Conservation (phyloP, 106 monocot species). For the Posidonia australis region DNA sequence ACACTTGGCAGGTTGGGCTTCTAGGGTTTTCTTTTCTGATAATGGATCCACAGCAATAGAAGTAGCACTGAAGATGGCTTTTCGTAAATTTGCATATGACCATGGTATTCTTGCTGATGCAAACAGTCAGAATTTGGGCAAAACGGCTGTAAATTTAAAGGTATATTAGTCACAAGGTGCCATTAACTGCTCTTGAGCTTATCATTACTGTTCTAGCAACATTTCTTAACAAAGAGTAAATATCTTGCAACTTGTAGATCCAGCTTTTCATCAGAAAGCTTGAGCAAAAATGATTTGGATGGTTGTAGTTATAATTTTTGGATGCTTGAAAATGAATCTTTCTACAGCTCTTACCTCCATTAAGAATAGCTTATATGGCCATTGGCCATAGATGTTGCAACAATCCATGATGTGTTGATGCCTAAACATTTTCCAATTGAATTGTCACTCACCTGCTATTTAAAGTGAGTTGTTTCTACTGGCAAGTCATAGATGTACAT, state of each 20-base stretch:
- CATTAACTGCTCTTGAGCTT: not conserved
- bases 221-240: not conserved
- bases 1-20: conserved; percentile 72
- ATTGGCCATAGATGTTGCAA: too few relatives aligned
- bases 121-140: conserved; percentile 6
- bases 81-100: conserved; percentile 67
- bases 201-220: not conserved
- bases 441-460: too few relatives aligned
- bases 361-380: too few relatives aligned
- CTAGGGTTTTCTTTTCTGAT: conserved; percentile 84
- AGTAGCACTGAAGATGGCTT: conserved; percentile 98
- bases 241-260: not conserved
- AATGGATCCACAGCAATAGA: conserved; percentile 98
- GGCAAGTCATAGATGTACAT: not conserved
- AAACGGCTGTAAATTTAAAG: conserved; percentile 33
- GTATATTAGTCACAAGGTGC: conserved; percentile 14
- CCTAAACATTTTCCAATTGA: too few relatives aligned
- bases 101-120: conserved; percentile 29
- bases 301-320: not conserved
- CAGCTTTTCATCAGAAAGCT: not conserved
- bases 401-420: too few relatives aligned
- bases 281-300: not conserved
- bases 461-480: not conserved
- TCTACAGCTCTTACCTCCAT: too few relatives aligned
- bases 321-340: not conserved